phyloP scores from a whole-genome alignment of 2,329 filamentous ascomycete species.

The Scleromitrula shiraiana region DNA sequence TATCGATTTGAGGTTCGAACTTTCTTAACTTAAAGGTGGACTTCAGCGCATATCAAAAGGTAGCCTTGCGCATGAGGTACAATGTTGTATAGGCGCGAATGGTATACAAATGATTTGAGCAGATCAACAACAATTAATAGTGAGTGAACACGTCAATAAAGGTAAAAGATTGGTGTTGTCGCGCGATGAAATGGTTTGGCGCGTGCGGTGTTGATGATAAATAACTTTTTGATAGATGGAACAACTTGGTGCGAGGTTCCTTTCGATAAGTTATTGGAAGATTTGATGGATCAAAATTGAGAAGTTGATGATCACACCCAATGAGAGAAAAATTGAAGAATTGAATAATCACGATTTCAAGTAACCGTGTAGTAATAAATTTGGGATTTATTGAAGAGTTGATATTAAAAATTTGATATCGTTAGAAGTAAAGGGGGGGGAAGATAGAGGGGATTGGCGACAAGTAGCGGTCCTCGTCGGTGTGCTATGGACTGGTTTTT shows the following conservation, averaged over 20 bases:
- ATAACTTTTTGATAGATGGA: slow-evolving; percentile 25
- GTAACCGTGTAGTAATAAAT: neutral
- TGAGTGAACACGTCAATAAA: slow-evolving; percentile 8
- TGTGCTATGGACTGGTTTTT: too few relatives aligned
- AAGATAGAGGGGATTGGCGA: neutral
- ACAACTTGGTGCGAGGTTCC: slow-evolving; percentile 27
- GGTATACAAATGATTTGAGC: slow-evolving; percentile 17
- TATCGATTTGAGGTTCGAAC: slow-evolving; percentile 10
- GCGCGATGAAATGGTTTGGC: slow-evolving; percentile 19
- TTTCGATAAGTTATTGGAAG: slow-evolving; percentile 6
- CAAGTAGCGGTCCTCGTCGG: neutral
- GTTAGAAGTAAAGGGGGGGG: neutral
- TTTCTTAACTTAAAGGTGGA: slow-evolving; percentile 16
- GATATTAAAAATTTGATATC: neutral
- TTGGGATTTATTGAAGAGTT: slow-evolving; percentile 2
- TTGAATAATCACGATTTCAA: neutral
- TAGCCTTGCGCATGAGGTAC: slow-evolving; percentile 30
- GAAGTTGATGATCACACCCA: slow-evolving; percentile 7
- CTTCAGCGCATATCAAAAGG: slow-evolving; percentile 29
- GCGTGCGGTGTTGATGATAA: slow-evolving; percentile 27
- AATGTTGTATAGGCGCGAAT: slow-evolving; percentile 13
- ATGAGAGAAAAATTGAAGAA: neutral
- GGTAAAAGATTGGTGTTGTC: slow-evolving; percentile 15
- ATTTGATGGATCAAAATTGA: slow-evolving; percentile 7
- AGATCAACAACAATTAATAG: slow-evolving; percentile 7